Base-by-base conservation (phyloP, 192 early-diverging fungal species). In the Umbelopsis sp. region DNA sequence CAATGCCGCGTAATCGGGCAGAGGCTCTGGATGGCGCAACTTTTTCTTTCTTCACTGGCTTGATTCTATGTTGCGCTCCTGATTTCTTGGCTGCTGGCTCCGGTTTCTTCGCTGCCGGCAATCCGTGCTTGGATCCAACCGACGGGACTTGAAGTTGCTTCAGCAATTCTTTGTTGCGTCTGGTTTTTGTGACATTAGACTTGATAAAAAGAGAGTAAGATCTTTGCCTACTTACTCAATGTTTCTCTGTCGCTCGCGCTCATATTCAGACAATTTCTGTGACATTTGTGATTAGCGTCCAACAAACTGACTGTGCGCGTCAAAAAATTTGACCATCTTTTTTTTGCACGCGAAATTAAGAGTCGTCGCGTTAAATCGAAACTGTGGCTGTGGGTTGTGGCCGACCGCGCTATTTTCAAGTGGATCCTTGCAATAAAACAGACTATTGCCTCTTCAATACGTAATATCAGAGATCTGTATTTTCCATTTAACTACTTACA, bases 241-340 rank as follows among this genome's bases (percentile, higher is more conserved):
- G 35, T 80, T 80, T 47, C 65, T 46, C 46, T 69, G 37, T 22
- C 79, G 72, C 49, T 77, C 50, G 33, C 52, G 66, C 58, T 80
- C 79, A 69, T 80, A 80, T 16, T 74, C 79, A 22, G 75, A 77
- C 20, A 75, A 49, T 46, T 50, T 21, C 37, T 66, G 45, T 9
- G 45, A 23, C 65, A 66, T 66, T 45, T 13, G 37, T 41, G 37
- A 41, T 30, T 30, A 30, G 27, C 27, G 27, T 41, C 37, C 37
- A 41, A 41, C 37, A 41, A 6, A 41, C 2, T 3, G 37, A 41
- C 37, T 41, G 37, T 10, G 37, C 37, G 37, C 37, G 37, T 41
- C 37, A 41, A 41, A 41, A 41, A 9, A 41, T 41, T 41, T 41
- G 7, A 41, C 37, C 37, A 41, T 41, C 10, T 41, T 41, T 41